A percentile compares a stretch with the other conserved stretches of the same genome.
phyloP scores from a whole-genome alignment of 2,329 filamentous ascomycete genomes.

The Cercospora sp. region DNA sequence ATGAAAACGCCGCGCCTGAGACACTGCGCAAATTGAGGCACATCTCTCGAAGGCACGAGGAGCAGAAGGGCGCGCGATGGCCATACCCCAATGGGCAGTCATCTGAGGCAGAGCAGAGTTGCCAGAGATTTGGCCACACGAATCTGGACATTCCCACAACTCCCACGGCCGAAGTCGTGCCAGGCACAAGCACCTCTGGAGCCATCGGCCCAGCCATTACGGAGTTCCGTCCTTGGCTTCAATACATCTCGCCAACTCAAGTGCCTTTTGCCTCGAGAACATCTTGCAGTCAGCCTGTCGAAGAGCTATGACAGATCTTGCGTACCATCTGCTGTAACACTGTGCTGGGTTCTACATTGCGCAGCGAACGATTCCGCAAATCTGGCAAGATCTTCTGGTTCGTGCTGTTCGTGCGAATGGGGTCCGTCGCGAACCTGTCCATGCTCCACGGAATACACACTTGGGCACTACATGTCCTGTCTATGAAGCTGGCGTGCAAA shows the following conservation, averaged over 20 bases:
- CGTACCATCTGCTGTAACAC: background rate
- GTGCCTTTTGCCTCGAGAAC: background rate
- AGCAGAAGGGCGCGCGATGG: background rate
- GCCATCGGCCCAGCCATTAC: background rate
- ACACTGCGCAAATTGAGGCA: background rate
- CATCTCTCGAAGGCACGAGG: background rate
- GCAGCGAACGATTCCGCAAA: background rate
- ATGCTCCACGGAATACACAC: too few species aligned
- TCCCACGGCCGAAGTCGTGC: background rate
- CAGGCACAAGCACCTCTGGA: background rate
- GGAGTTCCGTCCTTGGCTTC: background rate
- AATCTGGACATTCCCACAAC: background rate
- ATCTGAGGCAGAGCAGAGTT: background rate
- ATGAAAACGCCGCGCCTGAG: background rate
- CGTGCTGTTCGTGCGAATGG: background rate
- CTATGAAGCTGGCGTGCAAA: background rate
- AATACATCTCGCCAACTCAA: background rate
- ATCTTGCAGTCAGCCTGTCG: background rate
- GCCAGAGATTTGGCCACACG: background rate
- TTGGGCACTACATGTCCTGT: background rate
- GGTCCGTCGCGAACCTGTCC: too few species aligned
- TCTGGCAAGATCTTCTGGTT: background rate
- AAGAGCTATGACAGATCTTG: background rate
- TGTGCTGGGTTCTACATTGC: background rate
- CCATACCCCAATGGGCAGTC: background rate